A percentile compares a stretch with the other conserved stretches of the same genome.
Conservation (phyloP, 768 basidiomycete species). For the Melanogaster broomeanus region DNA sequence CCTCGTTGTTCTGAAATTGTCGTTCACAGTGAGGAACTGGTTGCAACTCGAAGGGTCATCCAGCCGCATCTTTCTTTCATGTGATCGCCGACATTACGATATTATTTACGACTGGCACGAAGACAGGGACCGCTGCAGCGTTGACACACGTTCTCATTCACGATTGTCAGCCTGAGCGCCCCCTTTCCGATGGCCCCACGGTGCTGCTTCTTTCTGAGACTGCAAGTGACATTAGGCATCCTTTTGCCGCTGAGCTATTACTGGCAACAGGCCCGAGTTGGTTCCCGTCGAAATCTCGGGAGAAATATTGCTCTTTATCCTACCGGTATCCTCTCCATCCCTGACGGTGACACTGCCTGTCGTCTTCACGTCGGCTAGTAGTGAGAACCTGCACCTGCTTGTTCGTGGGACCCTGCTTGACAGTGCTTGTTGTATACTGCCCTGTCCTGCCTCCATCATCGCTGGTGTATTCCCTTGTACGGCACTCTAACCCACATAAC, state of each 20-base stretch:
- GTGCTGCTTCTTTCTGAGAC: too few species aligned
- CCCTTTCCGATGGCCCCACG: constrained; percentile 15
- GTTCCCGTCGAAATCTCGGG: constrained; percentile 9
- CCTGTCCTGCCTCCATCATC: neutral
- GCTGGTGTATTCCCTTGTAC: neutral
- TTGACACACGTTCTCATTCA: neutral
- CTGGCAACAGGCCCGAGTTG: constrained; percentile 2
- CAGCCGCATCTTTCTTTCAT: neutral
- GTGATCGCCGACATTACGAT: neutral
- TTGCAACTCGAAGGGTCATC: too few species aligned
- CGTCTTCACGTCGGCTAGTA: neutral
- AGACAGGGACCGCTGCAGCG: neutral
- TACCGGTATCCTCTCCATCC: neutral
- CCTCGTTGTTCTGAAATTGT: too few species aligned
- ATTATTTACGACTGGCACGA: neutral
- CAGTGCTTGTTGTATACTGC: neutral
- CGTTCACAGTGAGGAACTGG: too few species aligned
- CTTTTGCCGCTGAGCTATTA: constrained; percentile 9
- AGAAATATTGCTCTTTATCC: constrained; percentile 1
- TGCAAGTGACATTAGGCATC: too few species aligned
- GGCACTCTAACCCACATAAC: neutral
- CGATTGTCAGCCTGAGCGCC: neutral
- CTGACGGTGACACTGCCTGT: neutral
- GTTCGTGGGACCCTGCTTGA: too few species aligned
- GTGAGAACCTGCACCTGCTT: too few species aligned